These are phyloP conservation scores for Diplosphaera chodatii DNA, from an alignment of 139 green algal genomes.

Conservation along the genomic window DNA sequence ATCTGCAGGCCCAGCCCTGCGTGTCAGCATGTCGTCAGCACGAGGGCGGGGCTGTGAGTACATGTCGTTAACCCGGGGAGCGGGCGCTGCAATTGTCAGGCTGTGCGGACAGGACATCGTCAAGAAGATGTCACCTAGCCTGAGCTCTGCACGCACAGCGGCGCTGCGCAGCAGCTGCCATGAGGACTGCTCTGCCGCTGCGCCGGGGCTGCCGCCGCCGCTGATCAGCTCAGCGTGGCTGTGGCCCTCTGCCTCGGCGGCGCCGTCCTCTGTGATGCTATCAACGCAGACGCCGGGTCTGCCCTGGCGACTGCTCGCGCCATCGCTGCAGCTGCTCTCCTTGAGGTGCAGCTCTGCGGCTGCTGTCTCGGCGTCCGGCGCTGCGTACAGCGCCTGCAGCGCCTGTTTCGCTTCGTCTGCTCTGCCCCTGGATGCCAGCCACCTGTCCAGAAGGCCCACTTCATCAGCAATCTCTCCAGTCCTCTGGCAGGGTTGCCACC, in stretches of 20 bases:
- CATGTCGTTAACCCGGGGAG: no score
- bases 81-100: no score
- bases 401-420: constrained; percentile 1
- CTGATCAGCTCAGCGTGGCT: no score
- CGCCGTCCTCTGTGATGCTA: no score
- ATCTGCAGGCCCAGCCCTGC: constrained; percentile 54
- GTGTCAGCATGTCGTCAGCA: no score
- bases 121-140: background rate
- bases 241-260: no score
- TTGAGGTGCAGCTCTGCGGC: background rate
- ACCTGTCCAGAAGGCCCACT: no score
- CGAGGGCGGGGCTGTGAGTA: no score
- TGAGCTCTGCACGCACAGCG: constrained; percentile 7
- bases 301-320: no score
- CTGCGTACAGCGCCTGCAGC: background rate
- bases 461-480: no score
- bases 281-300: background rate
- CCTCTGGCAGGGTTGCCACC: no score
- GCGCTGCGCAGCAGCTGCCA: constrained; percentile 4
- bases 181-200: background rate
- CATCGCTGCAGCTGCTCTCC: background rate
- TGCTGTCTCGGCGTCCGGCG: background rate
- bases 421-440: constrained; percentile 11
- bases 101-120: no score
- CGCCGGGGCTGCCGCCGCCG: background rate